Base-by-base conservation (phyloP, 139 green algal species). In the Auxenochlorella protothecoides region DNA sequence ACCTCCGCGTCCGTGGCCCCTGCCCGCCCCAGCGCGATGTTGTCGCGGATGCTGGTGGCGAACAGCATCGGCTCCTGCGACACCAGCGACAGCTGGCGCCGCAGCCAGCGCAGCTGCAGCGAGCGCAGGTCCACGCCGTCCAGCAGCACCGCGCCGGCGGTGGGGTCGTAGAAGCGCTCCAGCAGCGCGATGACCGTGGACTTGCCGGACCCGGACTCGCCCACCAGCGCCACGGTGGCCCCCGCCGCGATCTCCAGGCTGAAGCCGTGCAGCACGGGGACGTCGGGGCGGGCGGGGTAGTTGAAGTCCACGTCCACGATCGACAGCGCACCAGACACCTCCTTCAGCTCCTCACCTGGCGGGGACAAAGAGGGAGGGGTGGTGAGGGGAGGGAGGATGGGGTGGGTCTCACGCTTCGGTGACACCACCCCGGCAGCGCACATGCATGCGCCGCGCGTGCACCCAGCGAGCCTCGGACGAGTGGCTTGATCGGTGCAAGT, bases 31-130 rank as follows among this genome's bases (percentile, higher is more conserved):
- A 86, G 89, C 2, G 72, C 77, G 72, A 98, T 97, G 86, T 97
- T 98, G 56, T 96, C 80, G 56, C 69, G 44, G 71, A 83, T 80
- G 44, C 74, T 78, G 44, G 74, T 80, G 57, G 70, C 74, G 66
- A 97, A 97, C 56, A 98, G 89, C 5, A 84, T 89, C 5, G 92
- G 90, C 86, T 97, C 92, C 83, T 98, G 93, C 60, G 71, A 86
- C 14, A 98, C 91, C 27, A 85, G 67, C 0, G 77, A 76, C 52
- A 88, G 51, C 51, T 85, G 78, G 12, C 62, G 57, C 10, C 93
- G 82, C 65, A 97, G 85, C 84, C 85, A 96, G 10, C 65, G 51
- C 14, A 97, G 75, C 5, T 89, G 81, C 53, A 95, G 72, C 1
- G 51, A 71, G 4, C 78, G 76, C n/a, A 98, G 67, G 68, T 97